phyloP scores from a whole-genome alignment of 2,329 filamentous ascomycete species.

The Ophidiomyces ophidiicola region DNA sequence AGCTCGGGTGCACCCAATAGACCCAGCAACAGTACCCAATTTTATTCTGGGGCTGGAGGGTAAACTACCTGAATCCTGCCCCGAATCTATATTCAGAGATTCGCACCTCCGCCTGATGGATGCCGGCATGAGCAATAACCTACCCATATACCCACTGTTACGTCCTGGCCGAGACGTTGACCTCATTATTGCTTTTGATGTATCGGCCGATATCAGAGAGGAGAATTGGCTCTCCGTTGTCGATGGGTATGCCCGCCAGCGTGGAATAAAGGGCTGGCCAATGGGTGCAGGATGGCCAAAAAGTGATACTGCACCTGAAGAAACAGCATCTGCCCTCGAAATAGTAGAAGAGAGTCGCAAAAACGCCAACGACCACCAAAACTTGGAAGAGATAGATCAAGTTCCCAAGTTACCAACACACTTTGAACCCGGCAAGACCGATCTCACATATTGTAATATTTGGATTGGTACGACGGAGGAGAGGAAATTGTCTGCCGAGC shows the following conservation, averaged over 20 bases:
- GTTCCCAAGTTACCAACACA: slow-evolving; percentile 16
- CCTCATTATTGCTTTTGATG: slow-evolving; percentile 83
- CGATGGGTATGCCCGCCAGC: slow-evolving; percentile 82
- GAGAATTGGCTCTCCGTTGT: slow-evolving; percentile 95
- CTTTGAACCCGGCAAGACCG: slow-evolving; percentile 19
- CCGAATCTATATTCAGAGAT: slow-evolving; percentile 58
- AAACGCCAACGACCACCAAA: slow-evolving; percentile 24
- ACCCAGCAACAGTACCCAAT: slow-evolving; percentile 83
- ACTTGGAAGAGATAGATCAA: slow-evolving; percentile 36
- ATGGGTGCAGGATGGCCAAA: slow-evolving; percentile 78
- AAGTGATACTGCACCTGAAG: slow-evolving; percentile 43
- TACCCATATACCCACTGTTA: slow-evolving; percentile 88
- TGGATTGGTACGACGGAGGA: slow-evolving; percentile 85
- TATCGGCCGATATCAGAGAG: slow-evolving; percentile 79
- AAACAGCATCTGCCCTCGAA: slow-evolving; percentile 54
- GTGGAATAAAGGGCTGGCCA: slow-evolving; percentile 88
- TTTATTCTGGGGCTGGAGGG: slow-evolving; percentile 72
- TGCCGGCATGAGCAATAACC: slow-evolving; percentile 95
- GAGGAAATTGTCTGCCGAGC: slow-evolving; percentile 45
- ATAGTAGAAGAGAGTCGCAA: slow-evolving; percentile 46
- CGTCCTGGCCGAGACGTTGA: slow-evolving; percentile 81
- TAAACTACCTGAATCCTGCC: slow-evolving; percentile 61
- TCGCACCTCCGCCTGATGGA: slow-evolving; percentile 81
- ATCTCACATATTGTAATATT: slow-evolving; percentile 72
- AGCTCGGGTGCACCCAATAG: slow-evolving; percentile 85